Evolutionary conservation across 257 asterid genomes (phyloP).

Genomic region (Handroanthus guayacan): DNA sequence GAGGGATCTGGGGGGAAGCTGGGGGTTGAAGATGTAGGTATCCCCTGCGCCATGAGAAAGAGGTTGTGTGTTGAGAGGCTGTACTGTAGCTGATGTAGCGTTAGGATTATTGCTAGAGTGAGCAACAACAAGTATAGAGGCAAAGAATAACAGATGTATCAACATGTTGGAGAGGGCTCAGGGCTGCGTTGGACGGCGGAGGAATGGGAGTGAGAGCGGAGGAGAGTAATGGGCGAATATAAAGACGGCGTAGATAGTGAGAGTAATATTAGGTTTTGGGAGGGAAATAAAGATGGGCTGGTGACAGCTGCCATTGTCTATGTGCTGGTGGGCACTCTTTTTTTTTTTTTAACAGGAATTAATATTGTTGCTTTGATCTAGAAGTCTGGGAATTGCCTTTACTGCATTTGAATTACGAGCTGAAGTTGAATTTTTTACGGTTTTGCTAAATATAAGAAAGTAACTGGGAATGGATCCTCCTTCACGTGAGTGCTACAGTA

Average conservation of each 20-base stretch:
- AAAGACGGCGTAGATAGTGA: constrained; percentile 19
- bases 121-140: constrained; percentile 6
- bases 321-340: constrained; percentile 32
- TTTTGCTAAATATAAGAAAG: not conserved
- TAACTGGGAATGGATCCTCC: too few species aligned
- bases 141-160: constrained; percentile 9
- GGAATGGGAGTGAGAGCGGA: not conserved
- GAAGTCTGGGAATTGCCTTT: constrained; percentile 22
- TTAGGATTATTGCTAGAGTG: not conserved
- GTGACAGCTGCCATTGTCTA: constrained; percentile 63
- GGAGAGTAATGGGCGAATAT: not conserved
- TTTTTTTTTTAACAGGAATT: not conserved
- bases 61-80: constrained; percentile 4
- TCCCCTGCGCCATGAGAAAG: not conserved
- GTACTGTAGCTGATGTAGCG: not conserved
- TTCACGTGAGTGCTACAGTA: too few species aligned
- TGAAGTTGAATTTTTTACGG: constrained; percentile 18
- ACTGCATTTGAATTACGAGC: not conserved
- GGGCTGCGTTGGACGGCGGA: not conserved
- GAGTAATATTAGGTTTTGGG: constrained; percentile 3
- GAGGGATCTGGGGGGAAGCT: constrained; percentile 51
- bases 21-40: constrained; percentile 47
- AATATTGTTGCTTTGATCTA: not conserved
- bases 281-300: constrained; percentile 52
- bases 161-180: constrained; percentile 14